Evolutionary conservation across 345 rosid genomes (phyloP).

Genomic region (Noccaea caerulescens): DNA sequence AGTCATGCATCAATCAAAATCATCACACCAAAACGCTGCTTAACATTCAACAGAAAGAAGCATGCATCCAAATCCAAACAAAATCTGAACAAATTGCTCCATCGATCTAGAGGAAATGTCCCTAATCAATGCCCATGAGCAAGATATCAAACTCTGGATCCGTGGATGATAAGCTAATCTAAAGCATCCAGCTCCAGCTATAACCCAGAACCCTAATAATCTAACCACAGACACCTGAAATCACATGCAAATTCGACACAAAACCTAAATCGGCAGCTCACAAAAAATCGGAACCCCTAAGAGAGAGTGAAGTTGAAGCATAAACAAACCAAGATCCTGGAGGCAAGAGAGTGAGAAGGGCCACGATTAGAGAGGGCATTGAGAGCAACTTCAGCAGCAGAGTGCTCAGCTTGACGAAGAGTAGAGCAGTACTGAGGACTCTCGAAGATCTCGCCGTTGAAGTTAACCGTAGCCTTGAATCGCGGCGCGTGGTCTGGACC

Average conservation of each 20-base stretch:
- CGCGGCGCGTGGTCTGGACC: slow-evolving; percentile 99
- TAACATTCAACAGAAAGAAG: too few relatives aligned
- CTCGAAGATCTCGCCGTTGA: slow-evolving; percentile 97
- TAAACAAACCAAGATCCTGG: slow-evolving; percentile 77
- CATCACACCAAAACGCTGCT: not conserved
- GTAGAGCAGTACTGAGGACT: slow-evolving; percentile 94
- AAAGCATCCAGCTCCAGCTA: not conserved
- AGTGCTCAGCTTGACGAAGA: slow-evolving; percentile 99
- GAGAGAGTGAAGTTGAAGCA: not conserved
- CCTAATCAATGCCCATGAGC: not conserved
- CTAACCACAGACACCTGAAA: slow-evolving; percentile 5
- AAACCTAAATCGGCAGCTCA: not conserved
- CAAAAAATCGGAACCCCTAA: not conserved
- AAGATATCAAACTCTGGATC: slow-evolving; percentile 37
- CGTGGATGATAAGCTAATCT: slow-evolving; percentile 9
- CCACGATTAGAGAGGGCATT: slow-evolving; percentile 89
- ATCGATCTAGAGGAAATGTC: too few relatives aligned
- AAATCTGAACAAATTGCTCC: too few relatives aligned
- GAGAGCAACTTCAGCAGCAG: slow-evolving; percentile 98
- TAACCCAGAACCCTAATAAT: slow-evolving; percentile 13
- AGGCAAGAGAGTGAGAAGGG: slow-evolving; percentile 96
- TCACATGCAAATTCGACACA: slow-evolving; percentile 29
- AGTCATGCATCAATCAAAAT: slow-evolving; percentile 22
- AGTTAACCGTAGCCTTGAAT: slow-evolving; percentile 94
- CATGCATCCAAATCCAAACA: slow-evolving; percentile 1